phyloP scores from a whole-genome alignment of 768 basidiomycete species.

The Amylocystis lapponica region DNA sequence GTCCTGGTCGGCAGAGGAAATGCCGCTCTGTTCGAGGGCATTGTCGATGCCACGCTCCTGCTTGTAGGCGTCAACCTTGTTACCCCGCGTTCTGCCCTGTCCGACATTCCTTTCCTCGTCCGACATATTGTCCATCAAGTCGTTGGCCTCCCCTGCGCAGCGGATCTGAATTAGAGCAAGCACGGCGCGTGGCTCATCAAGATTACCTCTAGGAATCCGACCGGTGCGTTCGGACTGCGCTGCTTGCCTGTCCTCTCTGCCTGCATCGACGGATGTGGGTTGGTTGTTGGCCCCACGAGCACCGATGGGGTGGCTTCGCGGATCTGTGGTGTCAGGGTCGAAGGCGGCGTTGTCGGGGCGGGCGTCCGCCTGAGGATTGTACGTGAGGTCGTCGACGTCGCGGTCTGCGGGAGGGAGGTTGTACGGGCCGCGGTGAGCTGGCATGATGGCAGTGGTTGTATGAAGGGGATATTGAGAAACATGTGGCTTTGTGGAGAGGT shows the following conservation, averaged over 20 bases:
- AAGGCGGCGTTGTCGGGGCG: constrained; percentile 17
- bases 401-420: constrained; percentile 11
- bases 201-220: constrained; percentile 13
- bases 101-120: constrained; percentile 13
- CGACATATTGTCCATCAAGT: constrained; percentile 9
- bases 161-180: not conserved
- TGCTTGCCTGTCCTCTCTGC: constrained; percentile 17
- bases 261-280: constrained; percentile 13
- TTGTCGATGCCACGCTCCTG: constrained; percentile 21
- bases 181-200: not conserved
- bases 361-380: constrained; percentile 17
- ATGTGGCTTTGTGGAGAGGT: no score
- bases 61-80: constrained; percentile 18
- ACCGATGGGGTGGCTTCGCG: constrained; percentile 12
- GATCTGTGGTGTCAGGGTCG: constrained; percentile 11
- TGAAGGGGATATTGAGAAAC: not conserved
- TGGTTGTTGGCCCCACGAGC: constrained; percentile 21
- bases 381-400: constrained; percentile 16
- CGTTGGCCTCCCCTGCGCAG: constrained; percentile 21
- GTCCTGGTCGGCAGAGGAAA: constrained; percentile 13
- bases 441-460: not conserved
- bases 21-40: constrained; percentile 9
- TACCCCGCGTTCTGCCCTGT: constrained; percentile 19
- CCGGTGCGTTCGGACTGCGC: constrained; percentile 16
- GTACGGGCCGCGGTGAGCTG: constrained; percentile 8